A percentile compares a stretch with the other conserved stretches of the same genome.
These are phyloP conservation scores for Daldinia caldariorum DNA, from an alignment of 495 filamentous ascomycete species.

Conservation along the genomic window DNA sequence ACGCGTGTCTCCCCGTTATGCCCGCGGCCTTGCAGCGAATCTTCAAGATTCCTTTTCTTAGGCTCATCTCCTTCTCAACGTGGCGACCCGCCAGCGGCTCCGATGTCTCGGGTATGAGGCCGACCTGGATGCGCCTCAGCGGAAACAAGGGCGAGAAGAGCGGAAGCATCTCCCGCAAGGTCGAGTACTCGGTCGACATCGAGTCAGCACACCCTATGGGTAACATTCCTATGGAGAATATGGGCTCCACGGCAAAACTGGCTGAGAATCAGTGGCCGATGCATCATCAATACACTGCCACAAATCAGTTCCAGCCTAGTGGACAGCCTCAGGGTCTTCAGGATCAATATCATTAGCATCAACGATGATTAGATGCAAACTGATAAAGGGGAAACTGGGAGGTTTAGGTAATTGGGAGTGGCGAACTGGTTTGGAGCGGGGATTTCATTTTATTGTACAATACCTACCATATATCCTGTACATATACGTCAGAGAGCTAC, in stretches of 20 bases:
- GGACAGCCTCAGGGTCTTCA: not conserved
- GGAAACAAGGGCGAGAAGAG: not conserved
- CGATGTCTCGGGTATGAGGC: not conserved
- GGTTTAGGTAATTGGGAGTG: not conserved
- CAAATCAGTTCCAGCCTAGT: not conserved
- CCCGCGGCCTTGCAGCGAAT: not conserved
- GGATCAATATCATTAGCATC: not conserved
- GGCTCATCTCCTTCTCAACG: not conserved
- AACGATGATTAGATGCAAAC: not conserved
- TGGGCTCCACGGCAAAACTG: not conserved
- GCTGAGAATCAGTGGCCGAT: not conserved
- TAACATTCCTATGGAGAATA: not conserved
- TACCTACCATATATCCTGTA: not conserved
- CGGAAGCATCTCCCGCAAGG: not conserved
- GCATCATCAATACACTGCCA: not conserved
- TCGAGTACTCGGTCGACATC: not conserved
- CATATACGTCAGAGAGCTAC: not conserved
- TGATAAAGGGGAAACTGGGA: not conserved
- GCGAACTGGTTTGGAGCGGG: not conserved
- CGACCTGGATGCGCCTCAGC: not conserved
- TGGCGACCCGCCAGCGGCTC: not conserved
- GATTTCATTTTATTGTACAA: not conserved
- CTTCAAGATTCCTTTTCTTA: slow-evolving; percentile 1
- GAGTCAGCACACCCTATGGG: not conserved
- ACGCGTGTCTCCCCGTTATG: slow-evolving; percentile 8